phyloP scores from a whole-genome alignment of 331 rosid species.

The Quercus phellos region DNA sequence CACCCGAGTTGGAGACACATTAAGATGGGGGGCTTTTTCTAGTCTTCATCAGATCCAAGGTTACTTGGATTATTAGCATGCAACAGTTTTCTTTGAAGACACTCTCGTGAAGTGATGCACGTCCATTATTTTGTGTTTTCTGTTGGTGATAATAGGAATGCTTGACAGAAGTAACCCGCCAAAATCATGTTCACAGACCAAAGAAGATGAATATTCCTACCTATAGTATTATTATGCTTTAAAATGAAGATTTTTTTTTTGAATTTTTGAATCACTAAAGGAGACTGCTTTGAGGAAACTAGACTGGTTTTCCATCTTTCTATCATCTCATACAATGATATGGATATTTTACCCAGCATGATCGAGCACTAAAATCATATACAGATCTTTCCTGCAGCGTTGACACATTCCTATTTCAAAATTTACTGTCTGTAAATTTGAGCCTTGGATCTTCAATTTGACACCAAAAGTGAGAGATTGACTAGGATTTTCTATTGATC shows the following conservation, averaged over 20 bases:
- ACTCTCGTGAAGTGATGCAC: neutral
- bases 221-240: too few species aligned
- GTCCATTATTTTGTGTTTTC: neutral
- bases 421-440: neutral
- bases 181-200: neutral
- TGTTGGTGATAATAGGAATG: neutral
- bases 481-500: neutral
- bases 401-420: neutral
- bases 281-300: neutral
- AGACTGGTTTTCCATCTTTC: neutral
- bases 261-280: neutral
- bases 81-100: neutral
- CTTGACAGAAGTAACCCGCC: neutral
- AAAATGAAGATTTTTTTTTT: too few species aligned
- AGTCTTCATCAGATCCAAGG: constrained; percentile 8
- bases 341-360: neutral
- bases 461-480: neutral
- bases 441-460: neutral
- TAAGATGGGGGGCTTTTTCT: neutral
- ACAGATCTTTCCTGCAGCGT: neutral
- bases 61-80: neutral
- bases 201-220: neutral
- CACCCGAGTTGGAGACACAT: constrained; percentile 9
- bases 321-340: too few species aligned
- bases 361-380: neutral